These are phyloP conservation scores for Craspedostauros australis DNA, from an alignment of 108 stramenopile species.

Conservation along the genomic window DNA sequence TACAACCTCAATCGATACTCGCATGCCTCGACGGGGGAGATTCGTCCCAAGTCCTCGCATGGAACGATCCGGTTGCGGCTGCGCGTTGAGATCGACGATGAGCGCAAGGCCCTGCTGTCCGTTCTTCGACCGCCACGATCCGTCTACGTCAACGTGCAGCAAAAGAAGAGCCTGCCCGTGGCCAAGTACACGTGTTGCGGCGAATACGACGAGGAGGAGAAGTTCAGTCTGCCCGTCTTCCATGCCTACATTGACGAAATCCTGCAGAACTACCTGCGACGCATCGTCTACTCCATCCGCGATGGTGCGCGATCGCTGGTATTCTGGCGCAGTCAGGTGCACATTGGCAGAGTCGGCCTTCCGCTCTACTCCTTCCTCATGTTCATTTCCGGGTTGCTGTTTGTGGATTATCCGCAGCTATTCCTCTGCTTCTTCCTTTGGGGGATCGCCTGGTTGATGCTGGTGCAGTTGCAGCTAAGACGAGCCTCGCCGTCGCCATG, in stretches of 20 bases:
- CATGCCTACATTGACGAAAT: conserved; percentile 33
- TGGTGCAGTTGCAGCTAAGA: conserved; percentile 5
- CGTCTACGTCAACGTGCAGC: conserved; percentile 8
- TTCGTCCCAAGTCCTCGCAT: neutral
- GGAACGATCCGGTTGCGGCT: conserved; percentile 21
- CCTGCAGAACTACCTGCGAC: conserved; percentile 16
- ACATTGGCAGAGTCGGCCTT: conserved; percentile 4
- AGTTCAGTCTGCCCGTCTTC: conserved; percentile 19
- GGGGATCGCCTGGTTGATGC: conserved; percentile 4
- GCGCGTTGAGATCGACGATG: conserved; percentile 19
- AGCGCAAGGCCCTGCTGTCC: conserved; percentile 5
- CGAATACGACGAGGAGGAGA: conserved; percentile 31
- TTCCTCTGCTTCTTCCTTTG: neutral
- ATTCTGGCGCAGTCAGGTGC: conserved; percentile 14
- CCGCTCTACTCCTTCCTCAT: conserved; percentile 12
- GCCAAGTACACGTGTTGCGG: conserved; percentile 23
- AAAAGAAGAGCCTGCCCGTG: conserved; percentile 22
- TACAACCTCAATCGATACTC: conserved; percentile 15
- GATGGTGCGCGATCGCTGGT: conserved; percentile 16
- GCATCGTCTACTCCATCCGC: conserved; percentile 6
- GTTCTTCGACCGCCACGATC: neutral
- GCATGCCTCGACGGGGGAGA: conserved; percentile 5
- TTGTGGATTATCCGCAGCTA: conserved; percentile 10
- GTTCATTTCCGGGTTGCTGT: conserved; percentile 1
- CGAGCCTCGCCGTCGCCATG: conserved; percentile 4